Evolutionary conservation across 1,284 basidiomycete genomes (phyloP), one percentile per base, ranked within the genome.

Genomic region (Cryptococcus jaspeensis): DNA sequence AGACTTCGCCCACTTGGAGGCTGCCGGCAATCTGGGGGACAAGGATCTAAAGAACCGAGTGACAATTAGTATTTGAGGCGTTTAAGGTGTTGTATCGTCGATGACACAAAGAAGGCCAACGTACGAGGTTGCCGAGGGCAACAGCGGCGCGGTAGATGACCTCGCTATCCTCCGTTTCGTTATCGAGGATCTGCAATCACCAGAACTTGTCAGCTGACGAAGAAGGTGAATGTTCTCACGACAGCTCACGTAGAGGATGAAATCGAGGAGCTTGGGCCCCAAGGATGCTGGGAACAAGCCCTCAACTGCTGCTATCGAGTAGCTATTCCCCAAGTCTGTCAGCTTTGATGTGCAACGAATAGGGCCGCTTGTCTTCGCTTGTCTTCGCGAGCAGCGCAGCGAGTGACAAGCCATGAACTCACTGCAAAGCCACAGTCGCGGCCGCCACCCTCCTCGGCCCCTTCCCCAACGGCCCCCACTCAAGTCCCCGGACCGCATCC

Each of bases 91-190:
- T 41, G 9, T 36, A 20, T 35, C n/a, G n/a, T 13, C 28, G 32
- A 38, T 6, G n/a, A n/a, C n/a, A n/a, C n/a, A n/a, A n/a, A 20
- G 5, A 20, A 32, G 28, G 28, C 7, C 18, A 9, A 79, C 85
- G 70, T 59, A 92, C 90, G 46, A 89, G 75, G 73, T 99, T 98
- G 35, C 95, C 95, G 2, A 97, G 80, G 0, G 88, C 93, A 15
- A 96, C 88, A 7, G 90, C 77, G 1, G 87, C 81, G 28, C 95
- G 86, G 74, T 98, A 98, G 13, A 84, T 82, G 2, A 88, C 85
- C 71, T 99, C 95, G 20, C 85, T 81, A 59, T 99, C 95, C 16
- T 78, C 78, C 42, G 75, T 83, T 74, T 94, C 90, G 43, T 81
- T 80, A 56, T 82, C 76, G 20, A 92, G 75, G 15, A 89, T 80